Conservation (phyloP, 495 filamentous ascomycete species). For the Xylaria intraflava region DNA sequence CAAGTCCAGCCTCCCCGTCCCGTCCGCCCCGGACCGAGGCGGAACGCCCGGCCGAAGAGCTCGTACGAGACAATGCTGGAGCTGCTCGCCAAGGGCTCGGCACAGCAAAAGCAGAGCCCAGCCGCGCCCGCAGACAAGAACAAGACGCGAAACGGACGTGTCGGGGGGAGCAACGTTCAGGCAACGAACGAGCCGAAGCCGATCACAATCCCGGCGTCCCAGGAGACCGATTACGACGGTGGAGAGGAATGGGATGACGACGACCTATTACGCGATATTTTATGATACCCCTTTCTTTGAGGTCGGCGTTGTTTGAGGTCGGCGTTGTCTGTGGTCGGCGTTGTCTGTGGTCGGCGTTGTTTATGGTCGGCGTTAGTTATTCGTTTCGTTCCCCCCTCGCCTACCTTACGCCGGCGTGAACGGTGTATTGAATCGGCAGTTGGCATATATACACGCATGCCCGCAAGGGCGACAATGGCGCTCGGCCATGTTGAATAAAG, state of each 20-base stretch:
- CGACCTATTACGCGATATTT: slow-evolving; percentile 9
- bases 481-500: too few relatives aligned
- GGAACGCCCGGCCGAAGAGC: slow-evolving; percentile 7
- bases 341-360: background rate
- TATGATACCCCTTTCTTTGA: background rate
- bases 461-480: too few relatives aligned
- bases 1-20: slow-evolving; percentile 1
- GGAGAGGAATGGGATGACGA: slow-evolving; percentile 26
- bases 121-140: background rate
- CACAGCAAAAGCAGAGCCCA: slow-evolving; percentile 11
- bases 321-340: background rate
- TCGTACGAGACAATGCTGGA: slow-evolving; percentile 25
- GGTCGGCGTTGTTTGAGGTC: too few relatives aligned
- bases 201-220: slow-evolving; percentile 20
- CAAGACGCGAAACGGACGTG: background rate
- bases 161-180: background rate
- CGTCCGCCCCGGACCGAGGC: background rate
- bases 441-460: too few relatives aligned
- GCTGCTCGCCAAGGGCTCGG: slow-evolving; percentile 8
- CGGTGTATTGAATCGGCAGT: too few relatives aligned
- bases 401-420: too few relatives aligned
- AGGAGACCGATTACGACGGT: slow-evolving; percentile 38
- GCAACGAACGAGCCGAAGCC: background rate
- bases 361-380: background rate
- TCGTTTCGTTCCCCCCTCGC: too few relatives aligned